Evolutionary conservation across 2,329 filamentous ascomycete species (phyloP).

Genomic region (Nemania sp.): DNA sequence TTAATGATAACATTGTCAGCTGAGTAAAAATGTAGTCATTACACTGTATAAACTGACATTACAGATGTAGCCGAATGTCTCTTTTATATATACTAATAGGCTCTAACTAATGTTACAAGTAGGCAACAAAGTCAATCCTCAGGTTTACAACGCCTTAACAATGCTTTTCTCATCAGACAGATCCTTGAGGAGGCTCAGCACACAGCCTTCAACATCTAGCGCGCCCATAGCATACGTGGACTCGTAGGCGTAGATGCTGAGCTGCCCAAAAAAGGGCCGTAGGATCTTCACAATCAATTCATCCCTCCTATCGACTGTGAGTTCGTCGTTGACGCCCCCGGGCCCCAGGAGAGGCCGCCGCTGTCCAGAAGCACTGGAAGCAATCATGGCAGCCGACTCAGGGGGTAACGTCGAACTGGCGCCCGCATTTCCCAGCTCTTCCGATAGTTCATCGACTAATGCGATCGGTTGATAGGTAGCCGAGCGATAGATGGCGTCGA

Average conservation of each 20-base stretch:
- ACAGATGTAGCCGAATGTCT: neutral
- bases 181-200: constrained; percentile 74
- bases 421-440: constrained; percentile 71
- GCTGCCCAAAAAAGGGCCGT: constrained; percentile 87
- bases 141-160: constrained; percentile 66
- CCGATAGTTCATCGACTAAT: constrained; percentile 85
- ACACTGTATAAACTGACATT: neutral
- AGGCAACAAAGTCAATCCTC: constrained; percentile 1
- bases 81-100: constrained; percentile 10
- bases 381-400: constrained; percentile 50
- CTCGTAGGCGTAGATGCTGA: constrained; percentile 95
- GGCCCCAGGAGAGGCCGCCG: constrained; percentile 64
- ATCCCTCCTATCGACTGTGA: constrained; percentile 70
- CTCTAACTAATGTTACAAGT: constrained; percentile 32
- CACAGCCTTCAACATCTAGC: constrained; percentile 74
- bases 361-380: constrained; percentile 48
- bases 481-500: constrained; percentile 92
- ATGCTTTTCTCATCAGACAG: constrained; percentile 82
- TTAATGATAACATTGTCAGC: neutral
- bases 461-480: constrained; percentile 76
- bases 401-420: constrained; percentile 50
- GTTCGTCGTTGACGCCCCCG: constrained; percentile 67
- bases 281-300: constrained; percentile 82
- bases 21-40: neutral
- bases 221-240: constrained; percentile 86